phyloP scores from a whole-genome alignment of 1,139 yeast species.

The Yamadazyma triangularis region DNA sequence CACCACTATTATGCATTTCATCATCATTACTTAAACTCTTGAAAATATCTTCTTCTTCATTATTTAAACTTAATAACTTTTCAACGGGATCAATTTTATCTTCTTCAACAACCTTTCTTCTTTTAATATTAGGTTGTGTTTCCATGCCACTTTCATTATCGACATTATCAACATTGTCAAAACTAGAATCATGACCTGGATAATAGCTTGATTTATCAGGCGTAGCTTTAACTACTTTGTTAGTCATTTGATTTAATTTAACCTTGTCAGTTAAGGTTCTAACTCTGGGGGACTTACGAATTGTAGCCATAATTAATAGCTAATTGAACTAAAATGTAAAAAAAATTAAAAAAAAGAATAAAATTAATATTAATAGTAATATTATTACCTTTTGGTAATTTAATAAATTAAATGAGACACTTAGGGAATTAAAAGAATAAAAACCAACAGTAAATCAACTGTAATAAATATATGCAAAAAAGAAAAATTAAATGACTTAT shows the following conservation, averaged over 20 bases:
- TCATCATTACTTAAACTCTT: conserved; percentile 11
- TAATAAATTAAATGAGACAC: no score
- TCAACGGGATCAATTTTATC: conserved; percentile 38
- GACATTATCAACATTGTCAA: no score
- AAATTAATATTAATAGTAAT: no score
- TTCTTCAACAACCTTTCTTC: conserved; percentile 11
- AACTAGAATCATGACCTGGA: no score
- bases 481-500: no score
- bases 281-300: conserved; percentile 32
- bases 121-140: conserved; percentile 7
- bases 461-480: no score
- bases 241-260: conserved; percentile 5
- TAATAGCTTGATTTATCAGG: not conserved
- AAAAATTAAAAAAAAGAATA: no score
- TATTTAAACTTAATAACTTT: conserved; percentile 36
- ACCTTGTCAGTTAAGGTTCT: conserved; percentile 14
- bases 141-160: no score
- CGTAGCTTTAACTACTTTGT: conserved; percentile 5
- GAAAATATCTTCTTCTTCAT: conserved; percentile 25
- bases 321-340: not conserved
- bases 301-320: conserved; percentile 6
- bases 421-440: no score
- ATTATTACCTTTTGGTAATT: no score
- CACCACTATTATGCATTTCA: conserved; percentile 3
- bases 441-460: no score